phyloP scores from a whole-genome alignment of 495 filamentous ascomycete genomes.

The Neurospora sp. region DNA sequence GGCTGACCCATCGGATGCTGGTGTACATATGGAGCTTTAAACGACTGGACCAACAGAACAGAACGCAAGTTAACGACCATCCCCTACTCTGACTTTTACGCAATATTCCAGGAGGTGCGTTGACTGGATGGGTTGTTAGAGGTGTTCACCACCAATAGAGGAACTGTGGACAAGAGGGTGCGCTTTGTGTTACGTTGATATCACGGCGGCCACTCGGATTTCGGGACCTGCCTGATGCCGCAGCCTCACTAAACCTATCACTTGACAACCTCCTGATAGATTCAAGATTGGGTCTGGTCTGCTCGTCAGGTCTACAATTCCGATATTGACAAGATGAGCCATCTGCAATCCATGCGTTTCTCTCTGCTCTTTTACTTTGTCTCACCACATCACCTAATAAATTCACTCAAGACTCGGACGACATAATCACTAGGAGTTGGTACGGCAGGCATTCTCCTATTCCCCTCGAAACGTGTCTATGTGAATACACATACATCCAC shows the following conservation, averaged over 20 bases:
- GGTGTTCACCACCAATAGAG: background rate
- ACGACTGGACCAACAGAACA: conserved; percentile 5
- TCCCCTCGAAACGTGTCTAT: background rate
- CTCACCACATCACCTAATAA: background rate
- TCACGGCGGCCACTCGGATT: background rate
- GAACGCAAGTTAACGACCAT: background rate
- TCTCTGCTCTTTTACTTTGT: background rate
- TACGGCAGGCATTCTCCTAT: background rate
- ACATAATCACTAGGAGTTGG: background rate
- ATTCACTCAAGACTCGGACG: background rate
- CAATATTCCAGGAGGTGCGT: background rate
- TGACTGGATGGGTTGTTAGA: background rate
- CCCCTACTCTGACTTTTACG: background rate
- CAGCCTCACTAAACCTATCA: background rate
- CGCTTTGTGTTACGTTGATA: background rate
- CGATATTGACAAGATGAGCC: background rate
- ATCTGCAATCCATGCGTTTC: background rate
- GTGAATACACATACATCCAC: background rate
- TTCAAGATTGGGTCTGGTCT: background rate
- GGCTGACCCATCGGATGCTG: conserved; percentile 10
- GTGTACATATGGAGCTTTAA: conserved; percentile 22
- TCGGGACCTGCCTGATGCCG: background rate
- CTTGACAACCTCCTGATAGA: background rate
- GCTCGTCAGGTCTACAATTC: background rate
- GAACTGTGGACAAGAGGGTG: background rate